phyloP scores from a whole-genome alignment of 495 filamentous ascomycete genomes.

The Aspergillus heteromorphus region DNA sequence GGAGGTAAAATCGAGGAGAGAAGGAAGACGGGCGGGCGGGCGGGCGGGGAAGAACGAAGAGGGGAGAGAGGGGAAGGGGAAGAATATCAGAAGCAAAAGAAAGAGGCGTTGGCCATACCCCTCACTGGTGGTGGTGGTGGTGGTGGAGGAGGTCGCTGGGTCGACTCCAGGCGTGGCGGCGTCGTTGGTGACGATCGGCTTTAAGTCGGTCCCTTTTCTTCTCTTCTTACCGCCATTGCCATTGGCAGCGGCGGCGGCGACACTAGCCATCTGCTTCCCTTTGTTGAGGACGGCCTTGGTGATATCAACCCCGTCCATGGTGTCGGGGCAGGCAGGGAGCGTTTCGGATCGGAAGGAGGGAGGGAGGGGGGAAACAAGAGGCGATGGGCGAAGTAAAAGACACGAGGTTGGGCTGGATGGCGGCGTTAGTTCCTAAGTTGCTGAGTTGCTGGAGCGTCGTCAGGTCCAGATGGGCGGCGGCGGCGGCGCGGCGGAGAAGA shows the following conservation, averaged over 20 bases:
- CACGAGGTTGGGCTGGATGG: constrained; percentile 10
- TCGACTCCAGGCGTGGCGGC: constrained; percentile 34
- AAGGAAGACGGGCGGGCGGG: constrained; percentile 22
- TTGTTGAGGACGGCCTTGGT: constrained; percentile 73
- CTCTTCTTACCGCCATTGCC: constrained; percentile 71
- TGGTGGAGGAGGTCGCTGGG: constrained; percentile 34
- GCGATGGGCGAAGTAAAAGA: constrained; percentile 5
- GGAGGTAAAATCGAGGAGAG: constrained; percentile 17
- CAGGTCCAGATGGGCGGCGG: neutral
- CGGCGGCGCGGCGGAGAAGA: constrained; percentile 4
- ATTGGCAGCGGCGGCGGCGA: constrained; percentile 55
- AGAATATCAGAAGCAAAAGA: constrained; percentile 21
- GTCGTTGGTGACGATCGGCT: constrained; percentile 87
- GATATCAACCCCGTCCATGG: constrained; percentile 70
- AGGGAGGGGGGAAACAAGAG: constrained; percentile 11
- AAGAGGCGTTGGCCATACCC: constrained; percentile 38
- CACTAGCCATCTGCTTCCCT: constrained; percentile 66
- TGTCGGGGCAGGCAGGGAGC: constrained; percentile 18
- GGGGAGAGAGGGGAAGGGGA: constrained; percentile 22
- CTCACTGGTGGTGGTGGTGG: constrained; percentile 21
- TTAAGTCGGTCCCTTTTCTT: constrained; percentile 78
- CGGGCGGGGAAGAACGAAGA: constrained; percentile 25
- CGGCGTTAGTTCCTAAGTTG: too few relatives aligned
- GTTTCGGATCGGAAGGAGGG: constrained; percentile 5
- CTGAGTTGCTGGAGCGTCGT: neutral